Evolutionary conservation across 2,329 filamentous ascomycete genomes (phyloP).

Genomic region (Laburnicola sp.): DNA sequence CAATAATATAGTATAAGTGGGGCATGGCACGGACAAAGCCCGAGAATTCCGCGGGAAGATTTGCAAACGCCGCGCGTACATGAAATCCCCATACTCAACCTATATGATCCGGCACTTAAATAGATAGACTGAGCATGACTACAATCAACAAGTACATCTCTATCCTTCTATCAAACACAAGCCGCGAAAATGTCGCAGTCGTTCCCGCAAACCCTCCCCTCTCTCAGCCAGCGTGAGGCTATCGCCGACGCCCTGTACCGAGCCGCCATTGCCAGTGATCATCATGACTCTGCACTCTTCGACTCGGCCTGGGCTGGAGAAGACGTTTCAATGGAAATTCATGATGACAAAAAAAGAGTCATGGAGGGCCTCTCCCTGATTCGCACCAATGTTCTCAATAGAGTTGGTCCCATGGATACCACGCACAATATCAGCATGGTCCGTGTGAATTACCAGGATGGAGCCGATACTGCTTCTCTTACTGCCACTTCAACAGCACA

Average conservation of each 20-base stretch:
- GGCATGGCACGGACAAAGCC: conserved; percentile 5
- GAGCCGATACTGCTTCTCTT: conserved; percentile 10
- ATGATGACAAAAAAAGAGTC: conserved; percentile 13
- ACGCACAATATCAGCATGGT: conserved; percentile 10
- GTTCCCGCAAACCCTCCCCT: conserved; percentile 12
- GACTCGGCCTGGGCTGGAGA: conserved; percentile 9
- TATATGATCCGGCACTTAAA: conserved; percentile 11
- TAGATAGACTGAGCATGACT: conserved; percentile 12
- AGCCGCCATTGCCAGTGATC: conserved; percentile 14
- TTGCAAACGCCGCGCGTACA: conserved; percentile 3
- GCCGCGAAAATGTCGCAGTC: conserved; percentile 13
- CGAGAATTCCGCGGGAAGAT: conserved; percentile 12
- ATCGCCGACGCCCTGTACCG: conserved; percentile 13
- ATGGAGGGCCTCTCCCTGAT: conserved; percentile 6
- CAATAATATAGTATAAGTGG: conserved; percentile 7
- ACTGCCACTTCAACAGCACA: conserved; percentile 8
- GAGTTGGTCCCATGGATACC: conserved; percentile 10
- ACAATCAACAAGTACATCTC: conserved; percentile 10
- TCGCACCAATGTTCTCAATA: conserved; percentile 7
- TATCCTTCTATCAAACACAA: conserved; percentile 14
- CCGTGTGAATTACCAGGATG: conserved; percentile 10
- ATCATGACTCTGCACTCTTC: conserved; percentile 13
- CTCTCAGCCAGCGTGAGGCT: conserved; percentile 13
- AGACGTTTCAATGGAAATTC: conserved; percentile 15
- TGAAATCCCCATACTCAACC: conserved; percentile 11